phyloP scores from a whole-genome alignment of 805 yeast genomes.

The Schwanniomyces vanrijiae region DNA sequence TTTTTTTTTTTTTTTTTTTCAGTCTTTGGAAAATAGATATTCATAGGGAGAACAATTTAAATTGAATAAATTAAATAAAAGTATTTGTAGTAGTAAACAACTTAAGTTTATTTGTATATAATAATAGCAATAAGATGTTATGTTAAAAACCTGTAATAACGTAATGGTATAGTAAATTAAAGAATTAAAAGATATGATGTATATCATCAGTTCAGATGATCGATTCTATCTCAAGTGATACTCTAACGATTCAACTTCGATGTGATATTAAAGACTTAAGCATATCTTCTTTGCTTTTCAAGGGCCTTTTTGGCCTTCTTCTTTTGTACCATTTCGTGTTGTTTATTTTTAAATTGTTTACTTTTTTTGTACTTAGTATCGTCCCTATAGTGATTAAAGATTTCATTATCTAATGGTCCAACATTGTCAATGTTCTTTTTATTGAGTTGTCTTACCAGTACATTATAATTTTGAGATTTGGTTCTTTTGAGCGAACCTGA shows the following conservation, averaged over 20 bases:
- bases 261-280: background rate
- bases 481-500: conserved; percentile 12
- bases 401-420: conserved; percentile 11
- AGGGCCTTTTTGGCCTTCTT: conserved; percentile 13
- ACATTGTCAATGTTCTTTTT: conserved; percentile 7
- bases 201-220: background rate
- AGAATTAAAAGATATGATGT: background rate
- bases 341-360: conserved; percentile 16
- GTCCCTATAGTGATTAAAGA: conserved; percentile 16
- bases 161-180: background rate
- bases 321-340: conserved; percentile 16
- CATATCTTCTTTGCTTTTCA: background rate
- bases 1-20: no score
- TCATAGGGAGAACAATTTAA: no score
- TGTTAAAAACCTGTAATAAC: background rate
- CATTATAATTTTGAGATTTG: background rate
- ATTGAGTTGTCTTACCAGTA: conserved; percentile 7
- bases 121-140: background rate
- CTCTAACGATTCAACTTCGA: no score
- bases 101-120: background rate
- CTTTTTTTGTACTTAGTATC: conserved; percentile 16
- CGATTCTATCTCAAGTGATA: background rate
- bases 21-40: no score
- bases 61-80: no score
- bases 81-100: background rate